Percentiles rank a stretch among this genome's conserved stretches.
These are phyloP conservation scores for Pleodorina starrii DNA, from an alignment of 139 green algal genomes.

Conservation along the genomic window DNA sequence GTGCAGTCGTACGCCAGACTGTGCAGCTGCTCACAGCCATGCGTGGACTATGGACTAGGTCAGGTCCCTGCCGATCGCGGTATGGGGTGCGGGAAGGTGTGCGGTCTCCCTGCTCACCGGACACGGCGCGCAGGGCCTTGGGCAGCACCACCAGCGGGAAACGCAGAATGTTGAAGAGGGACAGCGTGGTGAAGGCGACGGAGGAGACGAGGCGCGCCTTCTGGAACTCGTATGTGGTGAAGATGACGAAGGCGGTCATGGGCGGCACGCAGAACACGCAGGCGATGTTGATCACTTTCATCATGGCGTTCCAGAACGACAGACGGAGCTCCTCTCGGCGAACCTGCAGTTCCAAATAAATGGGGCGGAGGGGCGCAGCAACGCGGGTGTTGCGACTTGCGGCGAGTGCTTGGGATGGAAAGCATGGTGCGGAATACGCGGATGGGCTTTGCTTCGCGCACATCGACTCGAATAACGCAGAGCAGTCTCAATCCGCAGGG, in stretches of 20 bases:
- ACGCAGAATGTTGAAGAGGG: conserved; percentile 87
- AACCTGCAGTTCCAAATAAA: conserved; percentile 20
- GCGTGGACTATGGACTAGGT: too few relatives aligned
- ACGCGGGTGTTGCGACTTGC: too few relatives aligned
- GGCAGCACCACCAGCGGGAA: conserved; percentile 86
- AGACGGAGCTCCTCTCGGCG: conserved; percentile 60
- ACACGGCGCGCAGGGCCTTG: conserved; percentile 75
- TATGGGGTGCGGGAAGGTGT: too few relatives aligned
- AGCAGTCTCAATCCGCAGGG: too few relatives aligned
- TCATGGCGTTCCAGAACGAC: conserved; percentile 62
- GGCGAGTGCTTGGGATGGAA: too few relatives aligned
- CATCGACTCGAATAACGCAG: too few relatives aligned
- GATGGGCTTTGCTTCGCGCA: too few relatives aligned
- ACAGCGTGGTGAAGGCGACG: conserved; percentile 80
- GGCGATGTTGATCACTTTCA: conserved; percentile 77
- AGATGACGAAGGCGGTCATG: conserved; percentile 68
- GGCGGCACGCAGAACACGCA: conserved; percentile 72
- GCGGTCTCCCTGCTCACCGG: conserved; percentile 58
- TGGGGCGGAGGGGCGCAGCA: too few relatives aligned
- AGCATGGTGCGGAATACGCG: too few relatives aligned
- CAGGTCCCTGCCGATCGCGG: too few relatives aligned
- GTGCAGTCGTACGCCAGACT: too few relatives aligned
- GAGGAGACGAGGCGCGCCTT: conserved; percentile 48
- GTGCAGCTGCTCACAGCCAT: too few relatives aligned
- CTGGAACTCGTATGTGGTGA: conserved; percentile 69